Conservation (phyloP, 116 monocot species). For the Posidonia oceanica region DNA sequence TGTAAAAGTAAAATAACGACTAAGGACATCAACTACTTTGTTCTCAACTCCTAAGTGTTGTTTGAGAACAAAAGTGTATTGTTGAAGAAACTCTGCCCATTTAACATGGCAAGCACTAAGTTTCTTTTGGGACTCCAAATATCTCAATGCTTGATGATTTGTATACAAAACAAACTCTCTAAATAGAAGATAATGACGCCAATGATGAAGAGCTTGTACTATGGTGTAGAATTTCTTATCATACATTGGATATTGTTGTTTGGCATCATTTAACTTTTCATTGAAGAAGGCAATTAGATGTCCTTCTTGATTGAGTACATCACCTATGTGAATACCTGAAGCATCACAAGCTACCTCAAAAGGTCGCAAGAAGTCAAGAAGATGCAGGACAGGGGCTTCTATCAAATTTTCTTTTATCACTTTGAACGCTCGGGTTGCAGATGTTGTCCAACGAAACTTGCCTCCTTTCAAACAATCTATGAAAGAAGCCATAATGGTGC, state of each 20-base stretch:
- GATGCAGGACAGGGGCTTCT: neutral
- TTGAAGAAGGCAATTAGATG: neutral
- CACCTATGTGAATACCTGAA: neutral
- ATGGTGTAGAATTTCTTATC: neutral
- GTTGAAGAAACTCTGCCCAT: neutral
- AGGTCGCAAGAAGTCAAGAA: neutral
- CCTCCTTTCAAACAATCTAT: slow-evolving; percentile 1
- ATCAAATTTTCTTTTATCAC: neutral
- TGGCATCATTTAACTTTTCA: neutral
- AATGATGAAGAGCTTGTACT: neutral
- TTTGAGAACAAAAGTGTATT: neutral
- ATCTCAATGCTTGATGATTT: neutral
- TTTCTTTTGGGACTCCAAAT: neutral
- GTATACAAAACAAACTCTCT: neutral
- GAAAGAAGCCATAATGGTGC: neutral
- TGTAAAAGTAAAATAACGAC: too few relatives aligned
- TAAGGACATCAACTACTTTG: neutral
- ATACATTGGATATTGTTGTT: neutral
- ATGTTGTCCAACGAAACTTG: neutral
- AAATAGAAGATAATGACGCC: neutral
- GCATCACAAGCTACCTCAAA: slow-evolving; percentile 9
- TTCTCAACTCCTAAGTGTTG: neutral
- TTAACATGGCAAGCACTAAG: neutral
- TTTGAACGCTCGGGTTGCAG: neutral
- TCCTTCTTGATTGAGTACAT: neutral